Evolutionary conservation across 1,139 yeast species (phyloP).

Genomic region (Tardiomyces depauwii): DNA sequence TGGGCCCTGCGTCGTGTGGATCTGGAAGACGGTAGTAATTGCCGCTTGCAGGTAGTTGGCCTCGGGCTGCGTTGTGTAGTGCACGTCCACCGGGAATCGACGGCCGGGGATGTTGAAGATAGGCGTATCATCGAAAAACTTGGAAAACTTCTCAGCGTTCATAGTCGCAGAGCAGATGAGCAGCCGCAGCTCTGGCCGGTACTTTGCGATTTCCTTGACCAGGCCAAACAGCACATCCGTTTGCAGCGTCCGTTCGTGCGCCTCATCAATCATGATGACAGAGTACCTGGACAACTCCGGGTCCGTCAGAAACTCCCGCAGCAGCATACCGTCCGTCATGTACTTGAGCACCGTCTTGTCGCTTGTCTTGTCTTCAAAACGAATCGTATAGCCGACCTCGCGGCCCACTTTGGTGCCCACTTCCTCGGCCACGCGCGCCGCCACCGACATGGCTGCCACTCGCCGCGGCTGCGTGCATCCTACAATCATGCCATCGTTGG

Average conservation of each 20-base stretch:
- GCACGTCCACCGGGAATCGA: constrained; percentile 77
- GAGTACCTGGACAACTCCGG: constrained; percentile 59
- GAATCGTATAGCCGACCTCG: constrained; percentile 76
- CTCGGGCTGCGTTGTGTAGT: constrained; percentile 79
- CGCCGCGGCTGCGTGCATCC: constrained; percentile 96
- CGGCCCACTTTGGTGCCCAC: constrained; percentile 60
- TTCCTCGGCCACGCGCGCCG: constrained; percentile 84
- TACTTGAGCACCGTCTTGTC: constrained; percentile 63
- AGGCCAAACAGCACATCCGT: constrained; percentile 84
- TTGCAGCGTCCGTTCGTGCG: constrained; percentile 89
- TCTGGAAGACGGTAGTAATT: constrained; percentile 68
- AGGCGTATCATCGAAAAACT: constrained; percentile 73
- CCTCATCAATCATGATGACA: constrained; percentile 90
- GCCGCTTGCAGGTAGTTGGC: constrained; percentile 87
- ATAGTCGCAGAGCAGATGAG: constrained; percentile 91
- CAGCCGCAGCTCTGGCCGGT: constrained; percentile 58
- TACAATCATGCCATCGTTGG: constrained; percentile 38
- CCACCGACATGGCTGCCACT: constrained; percentile 93
- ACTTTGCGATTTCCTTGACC: constrained; percentile 55
- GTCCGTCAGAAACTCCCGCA: constrained; percentile 74
- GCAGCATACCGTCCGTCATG: constrained; percentile 89
- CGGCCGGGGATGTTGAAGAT: constrained; percentile 83
- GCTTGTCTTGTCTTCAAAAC: constrained; percentile 72
- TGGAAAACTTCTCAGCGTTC: constrained; percentile 76
- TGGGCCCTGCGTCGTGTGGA: constrained; percentile 54